Evolutionary conservation across 2,329 filamentous ascomycete species (phyloP), one percentile per base, ranked within the genome.

Genomic region (Penicillium sp.): DNA sequence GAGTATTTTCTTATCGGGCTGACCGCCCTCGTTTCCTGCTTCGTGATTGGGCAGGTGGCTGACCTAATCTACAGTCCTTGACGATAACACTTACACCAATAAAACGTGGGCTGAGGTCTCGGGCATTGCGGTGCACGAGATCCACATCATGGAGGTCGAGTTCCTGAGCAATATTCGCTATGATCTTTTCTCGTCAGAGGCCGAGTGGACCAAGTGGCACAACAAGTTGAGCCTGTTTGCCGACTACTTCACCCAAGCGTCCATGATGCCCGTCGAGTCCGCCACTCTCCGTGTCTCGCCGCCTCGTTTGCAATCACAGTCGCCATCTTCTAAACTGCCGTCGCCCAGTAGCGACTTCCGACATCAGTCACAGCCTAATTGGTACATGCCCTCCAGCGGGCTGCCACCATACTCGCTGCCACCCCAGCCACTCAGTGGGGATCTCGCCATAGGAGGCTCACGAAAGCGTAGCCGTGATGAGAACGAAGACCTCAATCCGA

Each of bases 71-170:
- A 2, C 58, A 91, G 88, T 97, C 71, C 79, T 99, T 66, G 94
- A 99, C 70, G 94, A 99, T 74, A 99, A 97, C 73, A 97, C 94
- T 0, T 99, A 99, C 75, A 97, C 94, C 36, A 99, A 99, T 79
- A 97, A 97, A 80, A 99, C 94, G 0, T 99, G 94, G 94, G 94
- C 93, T 2, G 94, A 99, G 67, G 94, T 99, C 10, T 97, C 94
- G 1, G 90, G 90, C 43, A 96, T 99, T 57, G 87, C 90, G 1
- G 93, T 97, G 11, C 86, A 89, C 57, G 94, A 99, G 74, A 96
- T 99, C 48, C 94, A 99, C 71, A 89, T 97, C 43, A 99, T 99
- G 94, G 94, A 99, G 73, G 94, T 99, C n/a, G 94, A 99, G 73
- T 99, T 99, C 67, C 80, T 99, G 59, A 97, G 93, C 79, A 97